Evolutionary conservation across 495 filamentous ascomycete genomes (phyloP), one percentile per base, ranked within the genome.

Genomic region (Trichoderma erinaceum): DNA sequence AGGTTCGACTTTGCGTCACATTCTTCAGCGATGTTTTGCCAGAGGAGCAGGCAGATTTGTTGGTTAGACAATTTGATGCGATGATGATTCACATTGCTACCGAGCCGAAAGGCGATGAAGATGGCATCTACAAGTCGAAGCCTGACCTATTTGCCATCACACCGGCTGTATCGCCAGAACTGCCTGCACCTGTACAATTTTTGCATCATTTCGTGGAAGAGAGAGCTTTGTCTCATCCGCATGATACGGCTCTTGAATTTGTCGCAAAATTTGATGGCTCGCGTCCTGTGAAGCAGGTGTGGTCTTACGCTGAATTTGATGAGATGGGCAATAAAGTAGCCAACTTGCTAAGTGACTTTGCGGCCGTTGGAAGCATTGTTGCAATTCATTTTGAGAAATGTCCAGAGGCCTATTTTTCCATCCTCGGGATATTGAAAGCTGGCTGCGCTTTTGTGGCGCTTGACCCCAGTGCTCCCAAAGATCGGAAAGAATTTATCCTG

Each of bases 391-490:
- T 96, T 71, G 86, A 92, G 66, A 93, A 93, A 75, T 92, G 87
- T 69, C 87, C 91, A 1, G 86, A 90, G 64, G 85, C 92, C 12
- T 92, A 89, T 61, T 88, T 92, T 69, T 86, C 90, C 3, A 91
- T 94, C 27, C 79, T 95, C 7, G 92, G 90, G 6, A 87, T 93
- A 56, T 77, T 95, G 63, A 95, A 95, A 75, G 86, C 88, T 7
- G 93, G 92, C 0, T 94, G 90, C 72, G 84, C 87, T 1, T 97
- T 93, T 77, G 80, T 97, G 23, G 92, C 93, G 0, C 79, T 88
- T 44, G 92, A 88, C 79, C 88, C 83, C 3, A 82, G 75, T 10
- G 85, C 89, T 0, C 91, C 91, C 0, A 69, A 75, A 44, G 80
- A 85, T 10, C 78, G 90, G 43, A 86, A 88, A 65, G 76, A 81